These are phyloP conservation scores for Recurvomyces mirabilis DNA, from an alignment of 495 filamentous ascomycete genomes.

Conservation along the genomic window DNA sequence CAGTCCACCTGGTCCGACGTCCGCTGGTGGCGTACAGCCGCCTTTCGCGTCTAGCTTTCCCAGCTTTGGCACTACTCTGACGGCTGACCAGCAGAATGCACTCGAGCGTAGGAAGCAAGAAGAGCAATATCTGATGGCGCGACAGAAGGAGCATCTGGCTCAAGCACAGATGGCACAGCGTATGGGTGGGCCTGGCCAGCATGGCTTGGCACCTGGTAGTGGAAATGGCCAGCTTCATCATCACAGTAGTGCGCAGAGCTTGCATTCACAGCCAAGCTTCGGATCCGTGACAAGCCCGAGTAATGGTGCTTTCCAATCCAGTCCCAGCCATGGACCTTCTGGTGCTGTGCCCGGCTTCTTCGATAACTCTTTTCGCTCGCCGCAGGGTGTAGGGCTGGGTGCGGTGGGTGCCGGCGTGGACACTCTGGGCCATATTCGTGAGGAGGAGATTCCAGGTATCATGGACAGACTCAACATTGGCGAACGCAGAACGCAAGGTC, in stretches of 20 bases:
- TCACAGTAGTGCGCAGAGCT: slow-evolving; percentile 83
- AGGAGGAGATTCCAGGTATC: slow-evolving; percentile 50
- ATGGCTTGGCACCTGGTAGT: slow-evolving; percentile 22
- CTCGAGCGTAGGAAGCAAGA: slow-evolving; percentile 93
- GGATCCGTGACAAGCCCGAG: slow-evolving; percentile 77
- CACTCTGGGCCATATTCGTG: slow-evolving; percentile 38
- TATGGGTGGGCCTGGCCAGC: slow-evolving; percentile 42
- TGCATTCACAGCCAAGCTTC: slow-evolving; percentile 92
- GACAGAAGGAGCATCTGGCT: slow-evolving; percentile 84
- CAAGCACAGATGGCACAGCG: slow-evolving; percentile 76
- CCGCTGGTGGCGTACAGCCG: slow-evolving; percentile 55
- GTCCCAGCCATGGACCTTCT: slow-evolving; percentile 58
- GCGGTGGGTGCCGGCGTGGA: slow-evolving; percentile 44
- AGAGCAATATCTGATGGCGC: slow-evolving; percentile 90
- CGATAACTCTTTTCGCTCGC: slow-evolving; percentile 47
- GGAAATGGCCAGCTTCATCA: slow-evolving; percentile 62
- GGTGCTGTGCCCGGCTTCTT: slow-evolving; percentile 59
- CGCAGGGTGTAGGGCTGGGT: slow-evolving; percentile 35
- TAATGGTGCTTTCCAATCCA: slow-evolving; percentile 51
- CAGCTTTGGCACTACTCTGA: slow-evolving; percentile 93
- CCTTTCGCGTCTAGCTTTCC: slow-evolving; percentile 94
- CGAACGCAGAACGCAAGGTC: slow-evolving; percentile 39
- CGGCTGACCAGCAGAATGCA: slow-evolving; percentile 94
- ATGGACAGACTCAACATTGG: slow-evolving; percentile 49
- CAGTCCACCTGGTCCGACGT: slow-evolving; percentile 27